Base-by-base conservation (phyloP, 2,329 filamentous ascomycete species). In the Penicillium palitans region DNA sequence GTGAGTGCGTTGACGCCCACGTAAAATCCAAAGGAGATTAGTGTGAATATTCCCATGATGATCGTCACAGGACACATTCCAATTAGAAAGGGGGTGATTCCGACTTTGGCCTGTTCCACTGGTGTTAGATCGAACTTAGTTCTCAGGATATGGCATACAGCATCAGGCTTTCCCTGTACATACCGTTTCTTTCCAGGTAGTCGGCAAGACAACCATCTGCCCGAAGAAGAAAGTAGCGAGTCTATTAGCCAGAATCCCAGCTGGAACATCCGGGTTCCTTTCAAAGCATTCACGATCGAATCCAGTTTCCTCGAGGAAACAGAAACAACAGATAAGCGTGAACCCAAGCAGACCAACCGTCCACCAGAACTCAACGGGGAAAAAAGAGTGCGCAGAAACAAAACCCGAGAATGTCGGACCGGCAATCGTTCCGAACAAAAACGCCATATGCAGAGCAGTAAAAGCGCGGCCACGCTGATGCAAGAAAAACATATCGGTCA, bases 401-500 rank as follows among this genome's bases (percentile, higher is more conserved):
- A 79, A 78, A 1, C 74, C 77, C 0, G 72, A 74, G 25, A 79
- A 71, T 0, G 76, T 79, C 2, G 73, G 73, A 6, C 73, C 74
- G 3, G 67, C 72, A 29, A 73, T 74, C 0, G 70, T 70, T 4
- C 75, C 77, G 40, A 78, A 74, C 19, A 76, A 66, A 19, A 78
- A 67, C 0, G 69, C 61, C 54, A 76, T 70, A 29, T 75, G 70
- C 29, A 77, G 69, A 27, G 70, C 62, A 0, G 71, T 75, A 49
- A 79, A 78, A 8, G 74, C 74, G 35, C 73, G 66, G 8, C 77
- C 77, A 19, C 76, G 72, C 60, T 79, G 74, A 52, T 79, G 77
- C 33, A 79, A 62, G 63, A 78, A 79, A 63, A 78, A 79, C 52
- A 78, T 41, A 51, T 79, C 77, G n/a, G 76, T 73, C 24, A 80